Base-by-base conservation (phyloP, 805 yeast species). In the Lachancea quebecensis region DNA sequence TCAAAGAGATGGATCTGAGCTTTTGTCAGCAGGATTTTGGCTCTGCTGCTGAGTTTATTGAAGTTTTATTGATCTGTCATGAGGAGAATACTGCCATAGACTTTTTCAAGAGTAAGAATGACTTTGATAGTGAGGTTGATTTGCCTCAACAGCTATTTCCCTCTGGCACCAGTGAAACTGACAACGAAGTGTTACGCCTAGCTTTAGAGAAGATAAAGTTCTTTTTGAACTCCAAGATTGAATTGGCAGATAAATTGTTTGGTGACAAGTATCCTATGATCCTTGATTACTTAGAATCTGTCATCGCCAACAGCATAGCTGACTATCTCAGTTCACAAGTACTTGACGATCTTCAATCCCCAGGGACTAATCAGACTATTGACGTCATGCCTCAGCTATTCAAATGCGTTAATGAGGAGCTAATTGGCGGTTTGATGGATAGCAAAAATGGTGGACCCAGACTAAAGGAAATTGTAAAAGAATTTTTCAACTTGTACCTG, bases 1-100 rank as follows among this genome's bases (percentile, higher is more conserved):
- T 86, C 12, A 64, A 78, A 38, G 95, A 87, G 57, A 71, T 85
- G 47, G 90, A 84, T 42, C 62, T 71, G 28, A 81, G 74, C 49
- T 72, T 74, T 48, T 77, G 74, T 37, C 56, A 69, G 1, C 64
- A 69, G 37, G 77, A 80, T 34, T 75, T 62, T 31, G 64, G 58
- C 4, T 62, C 65, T 10, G 62, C 60, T 14, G 64, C 65, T 5
- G 59, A 59, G 33, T 62, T 60, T 59, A 43, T 61, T 48, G 27
- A 52, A 38, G 49, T 63, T 55, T 37, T 71, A 62, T 29, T 72
- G 58, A 14, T 65, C 66, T 39, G 66, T 33, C 65, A 66, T 44
- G 70, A 72, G 48, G 67, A 66, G 45, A 64, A 64, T 30, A 51
- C 61, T 16, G 60, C 68, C 1, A 62, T 69, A 12, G 73, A 70